Evolutionary conservation across 2,329 filamentous ascomycete species (phyloP).

Genomic region (Sclerotinia spermophila): DNA sequence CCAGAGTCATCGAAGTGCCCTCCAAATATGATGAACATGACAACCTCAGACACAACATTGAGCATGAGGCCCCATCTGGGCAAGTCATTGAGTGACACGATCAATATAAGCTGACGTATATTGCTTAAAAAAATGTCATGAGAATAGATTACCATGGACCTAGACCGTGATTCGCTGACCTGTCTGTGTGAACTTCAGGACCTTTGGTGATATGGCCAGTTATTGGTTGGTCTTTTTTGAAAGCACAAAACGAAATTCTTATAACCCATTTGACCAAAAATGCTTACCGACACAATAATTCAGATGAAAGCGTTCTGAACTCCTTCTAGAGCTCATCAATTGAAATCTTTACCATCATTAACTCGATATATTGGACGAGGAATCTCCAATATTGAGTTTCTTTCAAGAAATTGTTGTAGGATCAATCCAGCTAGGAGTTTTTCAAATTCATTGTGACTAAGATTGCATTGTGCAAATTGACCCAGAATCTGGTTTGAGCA

Average conservation of each 20-base stretch:
- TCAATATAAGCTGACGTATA: not conserved
- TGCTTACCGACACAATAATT: not conserved
- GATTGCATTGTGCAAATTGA: not conserved
- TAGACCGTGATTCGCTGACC: not conserved
- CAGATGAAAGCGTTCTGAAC: accelerated
- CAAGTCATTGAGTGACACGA: not conserved
- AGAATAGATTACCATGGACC: not conserved
- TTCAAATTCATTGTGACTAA: not conserved
- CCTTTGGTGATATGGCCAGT: not conserved
- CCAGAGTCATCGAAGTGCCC: not conserved
- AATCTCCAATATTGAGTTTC: not conserved
- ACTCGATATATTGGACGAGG: not conserved
- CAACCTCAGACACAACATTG: not conserved
- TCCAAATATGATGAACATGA: not conserved
- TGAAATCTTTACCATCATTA: not conserved
- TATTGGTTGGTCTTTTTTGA: not conserved
- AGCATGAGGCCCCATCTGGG: not conserved
- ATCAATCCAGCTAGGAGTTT: not conserved
- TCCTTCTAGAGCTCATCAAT: not conserved
- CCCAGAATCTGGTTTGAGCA: not conserved
- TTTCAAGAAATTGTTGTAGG: not conserved
- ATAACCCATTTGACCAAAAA: not conserved
- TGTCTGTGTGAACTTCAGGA: not conserved
- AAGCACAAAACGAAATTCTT: accelerated
- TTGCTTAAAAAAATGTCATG: not conserved